phyloP scores from a whole-genome alignment of 2,329 filamentous ascomycete species.

The Elsinoe batatas region DNA sequence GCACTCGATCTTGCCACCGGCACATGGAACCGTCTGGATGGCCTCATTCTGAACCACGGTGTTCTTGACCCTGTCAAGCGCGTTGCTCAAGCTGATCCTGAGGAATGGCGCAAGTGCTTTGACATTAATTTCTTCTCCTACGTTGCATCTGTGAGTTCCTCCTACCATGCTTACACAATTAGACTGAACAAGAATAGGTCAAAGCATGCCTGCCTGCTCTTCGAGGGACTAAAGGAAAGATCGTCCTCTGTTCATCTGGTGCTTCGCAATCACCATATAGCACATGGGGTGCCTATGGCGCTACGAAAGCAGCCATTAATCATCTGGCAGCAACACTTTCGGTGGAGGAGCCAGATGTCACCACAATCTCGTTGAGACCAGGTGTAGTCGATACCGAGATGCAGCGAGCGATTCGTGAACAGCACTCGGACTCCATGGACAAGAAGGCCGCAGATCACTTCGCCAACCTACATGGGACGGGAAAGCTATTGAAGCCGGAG shows the following conservation, averaged over 20 bases:
- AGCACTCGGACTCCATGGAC: conserved; percentile 54
- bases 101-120: conserved; percentile 67
- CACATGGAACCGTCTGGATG: conserved; percentile 61
- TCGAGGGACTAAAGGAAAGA: conserved; percentile 56
- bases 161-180: background rate
- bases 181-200: conserved; percentile 39
- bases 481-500: conserved; percentile 67
- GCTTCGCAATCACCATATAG: conserved; percentile 57
- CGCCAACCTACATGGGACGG: conserved; percentile 56
- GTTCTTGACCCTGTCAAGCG: conserved; percentile 64
- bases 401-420: conserved; percentile 72
- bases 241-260: conserved; percentile 73
- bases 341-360: conserved; percentile 67
- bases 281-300: conserved; percentile 72
- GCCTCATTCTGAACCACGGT: conserved; percentile 81
- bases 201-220: conserved; percentile 62
- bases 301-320: conserved; percentile 74
- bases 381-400: conserved; percentile 83
- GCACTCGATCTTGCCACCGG: conserved; percentile 56
- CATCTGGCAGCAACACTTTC: conserved; percentile 64
- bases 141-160: conserved; percentile 38
- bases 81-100: conserved; percentile 55
- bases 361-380: conserved; percentile 61
- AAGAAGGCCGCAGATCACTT: conserved; percentile 54
- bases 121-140: conserved; percentile 82